Evolutionary conservation across 1,139 yeast species (phyloP).

Genomic region (Pneumocystis canis): DNA sequence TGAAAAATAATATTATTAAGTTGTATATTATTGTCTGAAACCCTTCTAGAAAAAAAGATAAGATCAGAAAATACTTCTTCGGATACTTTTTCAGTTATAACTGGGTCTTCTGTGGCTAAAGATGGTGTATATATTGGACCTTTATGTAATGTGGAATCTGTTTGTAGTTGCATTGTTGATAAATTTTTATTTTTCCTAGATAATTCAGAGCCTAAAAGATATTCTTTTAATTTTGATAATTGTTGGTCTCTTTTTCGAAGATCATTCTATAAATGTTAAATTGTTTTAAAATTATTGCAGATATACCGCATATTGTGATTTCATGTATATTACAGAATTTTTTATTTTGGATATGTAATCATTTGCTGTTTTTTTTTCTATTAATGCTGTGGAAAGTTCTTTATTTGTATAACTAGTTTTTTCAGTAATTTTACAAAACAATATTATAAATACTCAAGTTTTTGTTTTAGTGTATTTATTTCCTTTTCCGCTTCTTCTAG

Average conservation of each 20-base stretch:
- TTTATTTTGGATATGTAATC: background rate
- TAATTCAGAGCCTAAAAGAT: background rate
- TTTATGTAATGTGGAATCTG: background rate
- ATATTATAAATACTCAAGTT: background rate
- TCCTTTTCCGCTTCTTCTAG: background rate
- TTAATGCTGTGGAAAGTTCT: background rate
- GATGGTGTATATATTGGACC: background rate
- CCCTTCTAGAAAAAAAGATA: background rate
- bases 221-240: background rate
- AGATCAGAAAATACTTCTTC: background rate
- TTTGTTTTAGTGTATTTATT: background rate
- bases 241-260: background rate
- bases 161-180: background rate
- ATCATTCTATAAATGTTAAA: background rate
- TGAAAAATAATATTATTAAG: background rate
- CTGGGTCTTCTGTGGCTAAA: background rate
- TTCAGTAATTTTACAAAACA: background rate
- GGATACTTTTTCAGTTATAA: background rate
- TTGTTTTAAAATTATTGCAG: background rate
- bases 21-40: background rate
- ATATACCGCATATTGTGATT: background rate
- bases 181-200: background rate
- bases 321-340: background rate
- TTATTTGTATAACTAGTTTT: background rate
- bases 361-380: background rate